Conservation (phyloP, 2,329 filamentous ascomycete genomes). For the Graphilbum fragrans region DNA sequence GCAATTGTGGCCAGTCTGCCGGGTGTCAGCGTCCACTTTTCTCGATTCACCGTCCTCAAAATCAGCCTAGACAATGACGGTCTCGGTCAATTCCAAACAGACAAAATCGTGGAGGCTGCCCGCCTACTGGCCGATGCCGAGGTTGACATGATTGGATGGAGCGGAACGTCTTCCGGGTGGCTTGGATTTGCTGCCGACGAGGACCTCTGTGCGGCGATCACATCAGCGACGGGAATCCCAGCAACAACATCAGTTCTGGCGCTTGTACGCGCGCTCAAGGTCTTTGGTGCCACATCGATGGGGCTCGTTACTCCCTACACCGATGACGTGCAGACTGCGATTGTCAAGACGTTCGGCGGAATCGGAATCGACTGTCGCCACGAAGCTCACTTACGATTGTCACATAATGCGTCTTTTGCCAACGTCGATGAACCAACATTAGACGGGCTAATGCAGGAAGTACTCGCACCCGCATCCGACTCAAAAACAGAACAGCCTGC, state of each 20-base stretch:
- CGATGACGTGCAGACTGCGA: constrained; percentile 24
- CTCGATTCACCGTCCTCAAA: constrained; percentile 25
- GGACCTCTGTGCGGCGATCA: constrained; percentile 23
- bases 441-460: constrained; percentile 12
- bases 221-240: constrained; percentile 21
- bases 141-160: constrained; percentile 25
- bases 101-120: constrained; percentile 19
- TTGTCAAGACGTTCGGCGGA: constrained; percentile 20
- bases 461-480: constrained; percentile 13
- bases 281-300: constrained; percentile 11
- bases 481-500: background rate
- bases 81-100: constrained; percentile 16
- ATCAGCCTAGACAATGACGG: constrained; percentile 21
- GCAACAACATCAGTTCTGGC: constrained; percentile 28
- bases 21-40: constrained; percentile 27
- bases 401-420: constrained; percentile 26
- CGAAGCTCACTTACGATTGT: constrained; percentile 10
- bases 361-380: constrained; percentile 20
- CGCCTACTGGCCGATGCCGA: constrained; percentile 22
- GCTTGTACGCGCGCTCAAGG: constrained; percentile 15
- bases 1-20: constrained; percentile 19
- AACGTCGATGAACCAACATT: constrained; percentile 16
- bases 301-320: constrained; percentile 29
- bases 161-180: constrained; percentile 24
- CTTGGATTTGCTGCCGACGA: constrained; percentile 27